phyloP scores from a whole-genome alignment of 129 eudicot species.

The Centaurea solstitialis region DNA sequence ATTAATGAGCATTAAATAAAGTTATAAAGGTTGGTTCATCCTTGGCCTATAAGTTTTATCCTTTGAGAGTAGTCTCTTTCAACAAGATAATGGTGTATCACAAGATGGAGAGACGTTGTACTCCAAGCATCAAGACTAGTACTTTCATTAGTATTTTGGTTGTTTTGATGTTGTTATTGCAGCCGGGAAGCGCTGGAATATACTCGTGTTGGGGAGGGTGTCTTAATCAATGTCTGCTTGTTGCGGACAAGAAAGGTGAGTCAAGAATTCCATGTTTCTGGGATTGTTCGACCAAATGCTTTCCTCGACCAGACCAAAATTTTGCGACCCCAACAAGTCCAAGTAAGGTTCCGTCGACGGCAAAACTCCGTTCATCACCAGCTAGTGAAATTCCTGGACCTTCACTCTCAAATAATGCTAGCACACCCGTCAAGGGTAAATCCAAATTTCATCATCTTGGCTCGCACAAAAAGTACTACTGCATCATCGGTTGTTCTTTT shows the following conservation, averaged over 20 bases:
- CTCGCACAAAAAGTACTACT: slow-evolving; percentile 35
- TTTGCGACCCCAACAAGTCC: not conserved
- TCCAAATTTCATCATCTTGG: not conserved
- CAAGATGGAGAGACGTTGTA: slow-evolving; percentile 11
- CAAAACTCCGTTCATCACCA: not conserved
- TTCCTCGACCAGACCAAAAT: slow-evolving; percentile 3
- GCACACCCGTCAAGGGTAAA: not conserved
- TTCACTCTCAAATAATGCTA: not conserved
- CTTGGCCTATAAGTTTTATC: slow-evolving; percentile 8
- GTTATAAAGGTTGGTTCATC: not conserved
- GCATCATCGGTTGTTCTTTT: slow-evolving; percentile 55
- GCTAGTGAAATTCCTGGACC: slow-evolving; percentile 13
- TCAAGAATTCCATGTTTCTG: slow-evolving; percentile 33
- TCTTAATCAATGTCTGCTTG: slow-evolving; percentile 43
- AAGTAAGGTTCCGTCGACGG: not conserved
- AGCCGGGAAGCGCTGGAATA: slow-evolving; percentile 23
- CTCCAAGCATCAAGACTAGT: not conserved
- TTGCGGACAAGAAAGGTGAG: slow-evolving; percentile 5
- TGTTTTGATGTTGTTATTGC: slow-evolving; percentile 17
- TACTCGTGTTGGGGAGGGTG: slow-evolving; percentile 65
- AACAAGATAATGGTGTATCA: not conserved
- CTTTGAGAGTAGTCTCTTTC: not conserved
- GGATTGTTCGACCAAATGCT: slow-evolving; percentile 41
- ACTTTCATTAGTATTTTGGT: slow-evolving; percentile 14
- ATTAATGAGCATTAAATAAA: slow-evolving; percentile 25